Conservation (phyloP, 371 early-diverging fungal species). For the Lichtheimia ramosa region DNA sequence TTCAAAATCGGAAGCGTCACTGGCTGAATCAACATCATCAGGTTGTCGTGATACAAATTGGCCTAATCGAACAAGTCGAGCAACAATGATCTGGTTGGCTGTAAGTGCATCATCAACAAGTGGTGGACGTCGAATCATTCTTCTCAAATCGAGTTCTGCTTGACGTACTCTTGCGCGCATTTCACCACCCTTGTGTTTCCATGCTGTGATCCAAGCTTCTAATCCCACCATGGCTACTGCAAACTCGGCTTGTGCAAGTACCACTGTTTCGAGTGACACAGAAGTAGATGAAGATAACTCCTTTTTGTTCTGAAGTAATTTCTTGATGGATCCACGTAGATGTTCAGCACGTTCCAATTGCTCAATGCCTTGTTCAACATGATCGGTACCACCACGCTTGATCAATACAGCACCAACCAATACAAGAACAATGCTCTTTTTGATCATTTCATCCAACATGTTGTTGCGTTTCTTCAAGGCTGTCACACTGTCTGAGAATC, state of each 20-base stretch:
- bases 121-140: constrained; percentile 29
- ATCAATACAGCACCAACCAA: constrained; percentile 30
- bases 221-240: constrained; percentile 33
- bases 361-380: constrained; percentile 24
- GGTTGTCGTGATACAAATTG: constrained; percentile 25
- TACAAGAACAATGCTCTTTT: constrained; percentile 26
- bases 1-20: constrained; percentile 26
- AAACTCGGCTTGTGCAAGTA: constrained; percentile 37
- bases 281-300: background rate
- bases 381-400: constrained; percentile 10
- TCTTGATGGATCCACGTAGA: constrained; percentile 12
- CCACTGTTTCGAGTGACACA: constrained; percentile 23
- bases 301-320: constrained; percentile 4
- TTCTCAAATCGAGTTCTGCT: constrained; percentile 22
- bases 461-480: constrained; percentile 20
- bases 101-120: constrained; percentile 6
- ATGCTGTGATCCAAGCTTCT: constrained; percentile 41
- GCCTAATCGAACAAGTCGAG: constrained; percentile 27
- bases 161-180: constrained; percentile 16
- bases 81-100: constrained; percentile 24
- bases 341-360: constrained; percentile 27
- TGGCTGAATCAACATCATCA: constrained; percentile 33
- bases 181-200: constrained; percentile 5
- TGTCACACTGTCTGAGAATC: constrained; percentile 4
- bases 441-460: constrained; percentile 23